A percentile compares a stretch with the other conserved stretches of the same genome.
phyloP scores from a whole-genome alignment of 2,329 filamentous ascomycete species.

The Monilinia fructicola region DNA sequence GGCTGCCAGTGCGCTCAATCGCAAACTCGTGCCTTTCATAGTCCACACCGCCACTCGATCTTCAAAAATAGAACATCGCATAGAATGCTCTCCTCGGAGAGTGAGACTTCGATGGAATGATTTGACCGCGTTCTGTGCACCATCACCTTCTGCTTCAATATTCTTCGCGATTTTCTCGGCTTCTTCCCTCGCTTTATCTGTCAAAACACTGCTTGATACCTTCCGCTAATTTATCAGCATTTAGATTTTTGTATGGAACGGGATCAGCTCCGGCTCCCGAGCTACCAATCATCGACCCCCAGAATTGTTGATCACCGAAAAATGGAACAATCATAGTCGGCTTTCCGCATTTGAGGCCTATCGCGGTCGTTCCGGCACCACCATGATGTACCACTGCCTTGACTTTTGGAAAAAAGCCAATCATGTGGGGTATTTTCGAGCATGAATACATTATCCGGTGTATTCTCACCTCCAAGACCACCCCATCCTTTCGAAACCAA shows the following conservation, averaged over 20 bases:
- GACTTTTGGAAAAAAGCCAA: slow-evolving; percentile 72
- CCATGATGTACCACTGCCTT: slow-evolving; percentile 70
- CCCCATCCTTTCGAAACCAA: slow-evolving; percentile 77
- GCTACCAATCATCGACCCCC: slow-evolving; percentile 67
- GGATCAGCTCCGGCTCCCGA: slow-evolving; percentile 64
- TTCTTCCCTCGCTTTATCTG: slow-evolving; percentile 57
- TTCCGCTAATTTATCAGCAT: slow-evolving; percentile 63
- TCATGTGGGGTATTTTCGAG: slow-evolving; percentile 74
- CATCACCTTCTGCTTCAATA: slow-evolving; percentile 64
- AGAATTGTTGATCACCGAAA: slow-evolving; percentile 78
- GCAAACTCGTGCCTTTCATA: slow-evolving; percentile 59
- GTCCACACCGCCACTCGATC: slow-evolving; percentile 66
- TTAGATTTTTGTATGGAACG: slow-evolving; percentile 67
- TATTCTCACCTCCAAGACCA: slow-evolving; percentile 59
- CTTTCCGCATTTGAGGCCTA: slow-evolving; percentile 67
- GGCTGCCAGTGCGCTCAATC: slow-evolving; percentile 63
- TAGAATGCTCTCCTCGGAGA: slow-evolving; percentile 51
- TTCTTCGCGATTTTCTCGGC: slow-evolving; percentile 59
- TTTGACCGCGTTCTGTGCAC: slow-evolving; percentile 66
- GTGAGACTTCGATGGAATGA: slow-evolving; percentile 63
- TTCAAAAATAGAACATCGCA: slow-evolving; percentile 65
- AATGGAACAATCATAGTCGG: slow-evolving; percentile 78
- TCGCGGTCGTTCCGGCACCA: slow-evolving; percentile 75
- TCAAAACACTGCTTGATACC: slow-evolving; percentile 70
- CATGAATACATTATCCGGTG: slow-evolving; percentile 67